Evolutionary conservation across 257 asterid genomes (phyloP).

Genomic region (Primulina tabacum): DNA sequence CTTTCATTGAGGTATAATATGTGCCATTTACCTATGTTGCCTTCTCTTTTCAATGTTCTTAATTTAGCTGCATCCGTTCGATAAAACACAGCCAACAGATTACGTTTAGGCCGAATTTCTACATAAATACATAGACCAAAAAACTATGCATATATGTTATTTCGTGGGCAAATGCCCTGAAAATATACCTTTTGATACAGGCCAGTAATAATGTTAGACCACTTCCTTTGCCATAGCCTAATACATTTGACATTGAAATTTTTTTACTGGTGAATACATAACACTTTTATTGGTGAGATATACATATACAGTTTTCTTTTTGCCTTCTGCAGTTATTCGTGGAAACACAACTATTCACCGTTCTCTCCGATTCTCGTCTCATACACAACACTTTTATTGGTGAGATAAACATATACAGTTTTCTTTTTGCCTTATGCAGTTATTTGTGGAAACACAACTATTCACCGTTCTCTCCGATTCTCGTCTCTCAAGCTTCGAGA

Average conservation of each 20-base stretch:
- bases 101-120: background rate
- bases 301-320: constrained; percentile 5
- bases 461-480: constrained; percentile 77
- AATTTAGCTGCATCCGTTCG: background rate
- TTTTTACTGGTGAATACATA: no score
- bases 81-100: background rate
- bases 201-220: background rate
- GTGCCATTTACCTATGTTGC: background rate
- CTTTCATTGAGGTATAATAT: constrained; percentile 68
- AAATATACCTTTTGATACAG: background rate
- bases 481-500: constrained; percentile 60
- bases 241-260: no score
- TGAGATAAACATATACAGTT: no score
- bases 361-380: no score
- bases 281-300: background rate
- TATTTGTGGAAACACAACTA: no score
- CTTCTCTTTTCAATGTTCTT: background rate
- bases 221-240: background rate
- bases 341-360: constrained; percentile 75
- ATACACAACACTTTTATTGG: no score
- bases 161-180: background rate
- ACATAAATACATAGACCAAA: background rate
- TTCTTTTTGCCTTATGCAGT: no score
- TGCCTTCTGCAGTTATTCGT: constrained; percentile 64
- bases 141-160: background rate